These are phyloP conservation scores for Coemansia sp. DNA, from an alignment of 192 early-diverging fungal species.

Conservation along the genomic window DNA sequence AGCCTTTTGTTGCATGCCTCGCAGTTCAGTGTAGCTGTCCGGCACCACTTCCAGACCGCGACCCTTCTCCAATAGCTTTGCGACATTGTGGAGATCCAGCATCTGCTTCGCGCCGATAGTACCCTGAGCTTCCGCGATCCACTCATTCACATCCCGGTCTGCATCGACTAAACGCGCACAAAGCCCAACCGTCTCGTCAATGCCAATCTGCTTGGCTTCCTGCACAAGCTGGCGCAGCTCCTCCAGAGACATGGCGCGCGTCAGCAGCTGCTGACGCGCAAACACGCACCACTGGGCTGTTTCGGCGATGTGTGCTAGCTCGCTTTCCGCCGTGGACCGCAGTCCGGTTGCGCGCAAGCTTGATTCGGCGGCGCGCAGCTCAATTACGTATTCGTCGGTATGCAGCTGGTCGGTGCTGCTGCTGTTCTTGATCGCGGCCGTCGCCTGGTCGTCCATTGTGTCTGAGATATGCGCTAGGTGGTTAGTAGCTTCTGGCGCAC, in stretches of 20 bases:
- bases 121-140: conserved; percentile 15
- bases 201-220: conserved; percentile 11
- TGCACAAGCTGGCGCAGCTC: conserved; percentile 9
- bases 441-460: neutral
- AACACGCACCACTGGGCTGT: conserved; percentile 14
- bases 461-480: conserved; percentile 15
- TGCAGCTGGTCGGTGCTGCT: neutral
- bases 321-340: neutral
- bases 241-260: conserved; percentile 10
- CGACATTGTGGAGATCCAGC: conserved; percentile 25
- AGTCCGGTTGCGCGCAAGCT: conserved; percentile 16
- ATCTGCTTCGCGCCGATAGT: conserved; percentile 12
- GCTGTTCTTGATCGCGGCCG: neutral
- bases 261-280: conserved; percentile 9
- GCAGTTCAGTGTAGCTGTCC: conserved; percentile 17
- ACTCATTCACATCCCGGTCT: conserved; percentile 9
- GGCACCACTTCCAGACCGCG: conserved; percentile 34
- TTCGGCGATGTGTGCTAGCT: conserved; percentile 7
- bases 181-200: conserved; percentile 10
- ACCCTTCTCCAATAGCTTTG: conserved; percentile 40
- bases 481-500: neutral
- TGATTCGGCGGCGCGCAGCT: neutral
- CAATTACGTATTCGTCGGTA: conserved; percentile 3
- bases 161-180: conserved; percentile 8
- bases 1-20: conserved; percentile 25